Evolutionary conservation across 164 flowering plant species (phyloP).

Genomic region (Akebia trifoliata): DNA sequence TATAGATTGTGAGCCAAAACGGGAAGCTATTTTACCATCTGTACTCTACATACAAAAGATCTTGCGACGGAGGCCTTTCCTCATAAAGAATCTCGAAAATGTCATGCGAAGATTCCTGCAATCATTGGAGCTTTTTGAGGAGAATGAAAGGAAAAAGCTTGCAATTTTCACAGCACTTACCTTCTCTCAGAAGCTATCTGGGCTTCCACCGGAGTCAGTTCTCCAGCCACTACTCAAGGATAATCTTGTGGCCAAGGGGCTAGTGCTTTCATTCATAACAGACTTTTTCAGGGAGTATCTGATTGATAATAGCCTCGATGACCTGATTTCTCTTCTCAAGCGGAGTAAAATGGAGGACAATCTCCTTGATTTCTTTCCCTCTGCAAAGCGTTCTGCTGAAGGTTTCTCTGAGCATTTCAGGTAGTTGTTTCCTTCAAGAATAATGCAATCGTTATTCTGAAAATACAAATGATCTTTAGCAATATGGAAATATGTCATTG

Average conservation of each 20-base stretch:
- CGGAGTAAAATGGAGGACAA: conserved; percentile 93
- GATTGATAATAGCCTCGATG: conserved; percentile 88
- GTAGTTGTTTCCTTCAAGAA: conserved; percentile 38
- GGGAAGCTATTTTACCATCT: conserved; percentile 84
- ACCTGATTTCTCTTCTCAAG: conserved; percentile 79
- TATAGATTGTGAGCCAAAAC: conserved; percentile 74
- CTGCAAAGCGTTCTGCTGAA: conserved; percentile 81
- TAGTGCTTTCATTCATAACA: conserved; percentile 85
- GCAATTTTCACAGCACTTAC: conserved; percentile 97
- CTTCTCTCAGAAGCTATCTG: conserved; percentile 95
- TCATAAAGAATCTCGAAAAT: conserved; percentile 97
- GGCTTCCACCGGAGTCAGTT: conserved; percentile 98
- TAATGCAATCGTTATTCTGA: background rate
- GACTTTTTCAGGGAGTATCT: conserved; percentile 95
- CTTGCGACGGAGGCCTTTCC: conserved; percentile 80
- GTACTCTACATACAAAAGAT: conserved; percentile 90
- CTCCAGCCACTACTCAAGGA: conserved; percentile 95
- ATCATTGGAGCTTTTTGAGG: conserved; percentile 95
- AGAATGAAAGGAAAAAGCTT: conserved; percentile 90
- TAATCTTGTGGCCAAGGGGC: conserved; percentile 93
- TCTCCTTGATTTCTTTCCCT: conserved; percentile 80
- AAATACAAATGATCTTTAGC: too few relatives aligned
- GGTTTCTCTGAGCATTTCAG: conserved; percentile 89
- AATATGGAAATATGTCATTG: too few relatives aligned
- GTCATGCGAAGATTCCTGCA: conserved; percentile 91